Base-by-base conservation (phyloP, 1,284 basidiomycete species). In the Boletus calvinii region DNA sequence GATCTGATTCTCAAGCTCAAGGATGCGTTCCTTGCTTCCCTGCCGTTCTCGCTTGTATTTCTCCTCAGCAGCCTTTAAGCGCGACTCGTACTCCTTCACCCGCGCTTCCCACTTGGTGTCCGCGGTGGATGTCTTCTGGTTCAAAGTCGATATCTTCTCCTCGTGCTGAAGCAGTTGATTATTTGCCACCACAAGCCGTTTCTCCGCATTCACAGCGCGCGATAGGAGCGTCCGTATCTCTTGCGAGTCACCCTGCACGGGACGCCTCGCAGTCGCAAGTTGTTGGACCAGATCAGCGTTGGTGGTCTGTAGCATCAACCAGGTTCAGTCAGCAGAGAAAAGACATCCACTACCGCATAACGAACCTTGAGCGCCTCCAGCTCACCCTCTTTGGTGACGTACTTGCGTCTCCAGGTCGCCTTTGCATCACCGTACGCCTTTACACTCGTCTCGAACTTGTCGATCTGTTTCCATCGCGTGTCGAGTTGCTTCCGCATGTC, bases 11-110 rank as follows among this genome's bases (percentile, higher is more conserved):
- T 91, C 87, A 49, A 90, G 70, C 68, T 91, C 88, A 9, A 72
- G 62, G 11, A 84, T 72, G 32, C 87, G 74, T 73, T 99, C 96
- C 75, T 98, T 98, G 35, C 90, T 86, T 4, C 96, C 96, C 64
- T 98, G 94, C 57, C 92, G 79, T 74, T 98, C 96, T 40, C 94
- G 79, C 79, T 98, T 99, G 60, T 95, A 85, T 69, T 88, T 89
- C 77, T 99, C 96, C 64, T 96, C 94, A 0, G 93, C 92, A 0
- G 85, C 83, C 67, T 86, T 87, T 60, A 94, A 70, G 15, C 93
- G 75, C 20, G 81, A 68, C 72, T 99, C 94, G 62, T 94, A 94
- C 72, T 98, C 94, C 68, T 87, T 89, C 44, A 97, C 90, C 13
- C 94, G 78, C 0, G 85, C 92, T 65, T 95, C 95, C 94, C 93